Percentiles rank a stretch among this genome's conserved stretches.
Evolutionary conservation across 1,284 basidiomycete genomes (phyloP).

Genomic region (Mrakiaceae sp.): DNA sequence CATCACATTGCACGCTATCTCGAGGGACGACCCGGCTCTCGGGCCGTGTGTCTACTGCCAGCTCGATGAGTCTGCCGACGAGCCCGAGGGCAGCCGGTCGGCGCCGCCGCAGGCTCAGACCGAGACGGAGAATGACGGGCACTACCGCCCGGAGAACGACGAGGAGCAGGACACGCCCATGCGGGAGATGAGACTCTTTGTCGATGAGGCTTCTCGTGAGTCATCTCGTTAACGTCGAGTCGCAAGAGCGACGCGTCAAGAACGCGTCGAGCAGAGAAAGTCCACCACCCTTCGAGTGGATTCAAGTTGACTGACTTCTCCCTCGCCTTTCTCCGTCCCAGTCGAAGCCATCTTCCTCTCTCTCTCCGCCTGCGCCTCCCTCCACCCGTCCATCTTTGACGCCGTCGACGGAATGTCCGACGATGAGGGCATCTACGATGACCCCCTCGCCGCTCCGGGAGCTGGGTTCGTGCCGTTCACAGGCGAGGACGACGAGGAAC

Average conservation of each 20-base stretch:
- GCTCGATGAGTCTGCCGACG: conserved; percentile 49
- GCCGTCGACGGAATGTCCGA: conserved; percentile 44
- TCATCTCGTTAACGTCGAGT: conserved; percentile 13
- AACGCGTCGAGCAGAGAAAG: too few relatives aligned
- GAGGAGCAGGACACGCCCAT: conserved; percentile 48
- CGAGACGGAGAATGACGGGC: conserved; percentile 19
- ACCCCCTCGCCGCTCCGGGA: conserved; percentile 40
- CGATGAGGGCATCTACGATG: conserved; percentile 43
- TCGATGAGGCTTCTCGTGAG: conserved; percentile 51
- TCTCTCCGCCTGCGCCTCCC: conserved; percentile 74
- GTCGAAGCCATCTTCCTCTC: conserved; percentile 81
- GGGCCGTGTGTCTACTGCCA: conserved; percentile 76
- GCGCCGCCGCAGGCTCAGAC: conserved; percentile 2
- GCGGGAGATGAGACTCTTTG: conserved; percentile 64
- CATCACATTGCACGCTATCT: conserved; percentile 79
- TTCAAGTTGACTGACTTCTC: neutral
- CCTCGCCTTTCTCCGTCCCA: conserved; percentile 28
- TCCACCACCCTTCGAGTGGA: too few relatives aligned
- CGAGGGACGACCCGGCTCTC: conserved; percentile 45
- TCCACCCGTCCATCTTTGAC: conserved; percentile 60
- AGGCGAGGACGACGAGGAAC: conserved; percentile 52
- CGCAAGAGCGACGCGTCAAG: neutral
- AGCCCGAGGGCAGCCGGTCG: neutral
- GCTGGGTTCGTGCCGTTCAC: conserved; percentile 22
- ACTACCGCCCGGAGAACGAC: conserved; percentile 31